Evolutionary conservation across 371 early-diverging fungal species (phyloP).

Genomic region (Choanephora cucurbitarum): DNA sequence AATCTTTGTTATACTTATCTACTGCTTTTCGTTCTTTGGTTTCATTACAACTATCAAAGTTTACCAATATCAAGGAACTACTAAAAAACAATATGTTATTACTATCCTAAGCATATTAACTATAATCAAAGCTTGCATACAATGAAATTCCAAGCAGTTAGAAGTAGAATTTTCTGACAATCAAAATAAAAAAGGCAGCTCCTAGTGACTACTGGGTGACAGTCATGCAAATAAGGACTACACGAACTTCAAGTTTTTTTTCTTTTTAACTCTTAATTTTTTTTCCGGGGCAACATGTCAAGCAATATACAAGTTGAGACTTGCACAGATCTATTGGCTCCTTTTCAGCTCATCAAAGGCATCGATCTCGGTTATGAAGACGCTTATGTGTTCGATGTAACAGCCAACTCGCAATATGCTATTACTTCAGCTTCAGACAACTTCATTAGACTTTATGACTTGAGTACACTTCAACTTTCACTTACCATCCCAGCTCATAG

Average conservation of each 20-base stretch:
- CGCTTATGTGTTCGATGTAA: constrained; percentile 69
- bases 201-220: too few relatives aligned
- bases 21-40: too few relatives aligned
- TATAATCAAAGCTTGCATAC: too few relatives aligned
- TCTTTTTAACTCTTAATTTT: not conserved
- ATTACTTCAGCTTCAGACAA: constrained; percentile 71
- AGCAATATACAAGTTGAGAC: constrained; percentile 24
- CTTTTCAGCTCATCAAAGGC: constrained; percentile 37
- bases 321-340: constrained; percentile 32
- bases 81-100: too few relatives aligned
- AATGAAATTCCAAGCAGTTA: too few relatives aligned
- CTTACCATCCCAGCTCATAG: constrained; percentile 51
- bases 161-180: too few relatives aligned
- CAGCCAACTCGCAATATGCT: constrained; percentile 54
- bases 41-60: too few relatives aligned
- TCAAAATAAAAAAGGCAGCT: too few relatives aligned
- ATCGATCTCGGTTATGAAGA: constrained; percentile 55
- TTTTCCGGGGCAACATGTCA: constrained; percentile 7
- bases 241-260: not conserved
- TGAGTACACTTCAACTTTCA: constrained; percentile 49
- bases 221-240: not conserved
- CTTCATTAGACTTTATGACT: constrained; percentile 69
- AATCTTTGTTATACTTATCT: too few relatives aligned
- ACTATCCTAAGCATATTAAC: too few relatives aligned
- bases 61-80: too few relatives aligned